These are phyloP conservation scores for Glomus cerebriforme DNA, from an alignment of 192 early-diverging fungal species.

Conservation along the genomic window DNA sequence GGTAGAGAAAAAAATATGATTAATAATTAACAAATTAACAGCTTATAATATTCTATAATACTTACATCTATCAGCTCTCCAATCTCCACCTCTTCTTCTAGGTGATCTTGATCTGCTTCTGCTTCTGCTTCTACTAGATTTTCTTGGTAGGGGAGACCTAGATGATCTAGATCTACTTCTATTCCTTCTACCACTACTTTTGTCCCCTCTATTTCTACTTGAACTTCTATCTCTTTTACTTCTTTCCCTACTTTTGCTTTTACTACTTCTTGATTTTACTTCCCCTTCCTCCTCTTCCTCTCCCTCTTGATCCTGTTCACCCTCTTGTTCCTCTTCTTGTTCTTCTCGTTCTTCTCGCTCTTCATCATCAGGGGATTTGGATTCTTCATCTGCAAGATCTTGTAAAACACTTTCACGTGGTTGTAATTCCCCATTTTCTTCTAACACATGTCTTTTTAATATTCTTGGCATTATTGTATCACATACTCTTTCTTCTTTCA, in stretches of 20 bases:
- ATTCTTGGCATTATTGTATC: conserved; percentile 89
- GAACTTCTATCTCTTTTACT: conserved; percentile 29
- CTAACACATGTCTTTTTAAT: conserved; percentile 75
- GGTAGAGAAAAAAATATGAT: neutral
- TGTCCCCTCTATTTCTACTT: conserved; percentile 22
- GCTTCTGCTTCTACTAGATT: neutral
- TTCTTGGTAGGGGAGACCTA: neutral
- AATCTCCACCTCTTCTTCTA: neutral
- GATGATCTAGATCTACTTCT: conserved; percentile 4
- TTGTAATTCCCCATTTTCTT: conserved; percentile 81
- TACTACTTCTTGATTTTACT: conserved; percentile 16
- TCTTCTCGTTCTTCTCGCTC: conserved; percentile 24
- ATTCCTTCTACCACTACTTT: neutral
- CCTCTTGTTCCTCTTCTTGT: neutral
- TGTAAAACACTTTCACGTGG: conserved; percentile 69
- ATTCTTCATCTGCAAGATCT: conserved; percentile 34
- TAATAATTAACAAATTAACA: neutral
- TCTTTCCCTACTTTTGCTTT: neutral
- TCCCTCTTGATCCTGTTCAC: conserved; percentile 21
- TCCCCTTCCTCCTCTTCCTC: conserved; percentile 28
- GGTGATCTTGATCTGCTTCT: neutral
- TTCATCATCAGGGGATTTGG: conserved; percentile 15
- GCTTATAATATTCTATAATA: neutral
- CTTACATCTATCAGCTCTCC: conserved; percentile 4
- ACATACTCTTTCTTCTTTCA: conserved; percentile 79